phyloP scores from a whole-genome alignment of 2,329 filamentous ascomycete species.

The Verticillium isaacii region DNA sequence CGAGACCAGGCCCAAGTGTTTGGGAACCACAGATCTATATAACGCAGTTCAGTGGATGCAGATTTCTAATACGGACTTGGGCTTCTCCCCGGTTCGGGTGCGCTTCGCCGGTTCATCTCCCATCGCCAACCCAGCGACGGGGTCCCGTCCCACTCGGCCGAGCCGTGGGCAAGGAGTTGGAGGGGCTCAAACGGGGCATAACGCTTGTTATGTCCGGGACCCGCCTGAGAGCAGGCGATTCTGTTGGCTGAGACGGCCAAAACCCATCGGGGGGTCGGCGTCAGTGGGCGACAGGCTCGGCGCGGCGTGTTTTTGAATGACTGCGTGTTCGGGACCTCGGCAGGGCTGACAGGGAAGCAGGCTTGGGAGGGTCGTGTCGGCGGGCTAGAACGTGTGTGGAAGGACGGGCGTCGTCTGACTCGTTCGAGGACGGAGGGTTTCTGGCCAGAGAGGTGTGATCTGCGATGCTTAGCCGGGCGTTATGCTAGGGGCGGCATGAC shows the following conservation, averaged over 20 bases:
- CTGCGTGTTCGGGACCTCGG: background rate
- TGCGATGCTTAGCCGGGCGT: background rate
- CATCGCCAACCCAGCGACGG: background rate
- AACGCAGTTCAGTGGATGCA: background rate
- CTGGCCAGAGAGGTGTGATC: background rate
- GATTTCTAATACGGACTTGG: constrained; percentile 1
- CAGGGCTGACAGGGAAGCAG: background rate
- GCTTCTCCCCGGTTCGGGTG: background rate
- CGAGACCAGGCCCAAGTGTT: background rate
- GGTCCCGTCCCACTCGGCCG: background rate
- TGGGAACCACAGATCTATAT: constrained; percentile 1
- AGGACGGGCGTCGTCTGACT: background rate
- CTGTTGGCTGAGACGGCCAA: background rate
- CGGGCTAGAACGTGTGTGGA: background rate
- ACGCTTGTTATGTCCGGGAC: background rate
- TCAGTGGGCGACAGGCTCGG: background rate
- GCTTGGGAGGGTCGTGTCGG: background rate
- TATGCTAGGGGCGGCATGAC: background rate
- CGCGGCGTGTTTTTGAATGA: background rate
- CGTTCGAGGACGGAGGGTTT: background rate
- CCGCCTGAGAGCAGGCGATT: background rate
- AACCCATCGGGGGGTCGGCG: background rate
- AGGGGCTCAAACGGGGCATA: background rate
- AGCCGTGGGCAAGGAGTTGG: background rate
- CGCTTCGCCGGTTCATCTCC: background rate